Evolutionary conservation across 2,329 filamentous ascomycete genomes (phyloP), one percentile per base, ranked within the genome.

Genomic region (Paraphoma chrysanthemicola): DNA sequence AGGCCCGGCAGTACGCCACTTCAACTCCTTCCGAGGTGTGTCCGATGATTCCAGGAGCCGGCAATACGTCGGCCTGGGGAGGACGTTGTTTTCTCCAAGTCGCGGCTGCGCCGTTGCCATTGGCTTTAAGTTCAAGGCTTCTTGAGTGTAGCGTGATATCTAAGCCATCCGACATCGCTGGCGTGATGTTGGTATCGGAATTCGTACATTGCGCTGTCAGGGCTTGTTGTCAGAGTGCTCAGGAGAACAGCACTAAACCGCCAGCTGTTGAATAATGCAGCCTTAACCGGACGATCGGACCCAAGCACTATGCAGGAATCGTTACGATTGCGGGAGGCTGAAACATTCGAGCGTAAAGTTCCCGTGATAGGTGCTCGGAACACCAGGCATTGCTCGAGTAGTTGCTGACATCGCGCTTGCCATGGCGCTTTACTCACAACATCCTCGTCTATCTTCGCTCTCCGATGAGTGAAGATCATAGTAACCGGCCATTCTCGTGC

Each of bases 221-320:
- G 23, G 23, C 23, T 23, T 23, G 23, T 23, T 23, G 23, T 23
- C 5, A 23, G 23, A 23, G 23, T 23, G 23, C 23, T 23, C 23
- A 23, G 14, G 29, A 45, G 42, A 16, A 28, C 46, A 42, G 46
- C 29, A 33, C 46, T 29, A 41, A 33, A 33, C 46, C 36, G 23
- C 36, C 46, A 29, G 46, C 14, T 17, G 28, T 48, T 30, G 16
- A 23, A 23, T 33, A 36, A 48, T 43, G 46, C 48, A 51, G 51
- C 51, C 51, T 12, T 51, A 41, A 45, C 50, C 43, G 44, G 23
- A 30, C 31, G 43, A 38, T 17, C 47, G 38, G 48, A 45, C 48
- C 17, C 23, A 51, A 46, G 44, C 53, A 53, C 45, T 51, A 46
- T 38, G 50, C 42, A 45, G 48, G 33, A 33, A 23, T 23, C 48